Evolutionary conservation across 768 basidiomycete genomes (phyloP).

Genomic region (Galerina marginata): DNA sequence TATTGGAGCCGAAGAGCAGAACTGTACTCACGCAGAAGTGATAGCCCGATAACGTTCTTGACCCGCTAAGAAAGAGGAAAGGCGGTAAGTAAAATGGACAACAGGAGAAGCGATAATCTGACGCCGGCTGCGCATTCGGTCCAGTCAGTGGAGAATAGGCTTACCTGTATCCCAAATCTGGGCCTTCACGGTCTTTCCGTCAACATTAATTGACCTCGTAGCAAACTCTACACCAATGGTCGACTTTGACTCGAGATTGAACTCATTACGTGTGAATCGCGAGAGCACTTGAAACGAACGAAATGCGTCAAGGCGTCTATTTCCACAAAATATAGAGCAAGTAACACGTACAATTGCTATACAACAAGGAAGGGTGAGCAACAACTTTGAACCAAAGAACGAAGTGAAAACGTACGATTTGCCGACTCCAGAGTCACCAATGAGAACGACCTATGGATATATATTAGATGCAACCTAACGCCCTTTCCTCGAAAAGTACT

Average conservation of each 20-base stretch:
- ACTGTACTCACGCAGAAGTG: slow-evolving; percentile 83
- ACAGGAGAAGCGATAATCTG: neutral
- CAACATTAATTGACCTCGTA: slow-evolving; percentile 93
- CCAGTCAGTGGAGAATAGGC: slow-evolving; percentile 32
- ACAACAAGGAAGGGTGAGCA: slow-evolving; percentile 12
- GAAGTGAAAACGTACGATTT: slow-evolving; percentile 83
- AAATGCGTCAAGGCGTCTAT: slow-evolving; percentile 2
- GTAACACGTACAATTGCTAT: slow-evolving; percentile 65
- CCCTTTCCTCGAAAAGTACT: neutral
- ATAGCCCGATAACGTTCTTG: slow-evolving; percentile 98
- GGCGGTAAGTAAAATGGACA: slow-evolving; percentile 6
- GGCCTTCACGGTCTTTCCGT: slow-evolving; percentile 95
- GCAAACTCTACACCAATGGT: slow-evolving; percentile 99
- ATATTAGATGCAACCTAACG: slow-evolving; percentile 9
- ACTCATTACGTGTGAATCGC: slow-evolving; percentile 99
- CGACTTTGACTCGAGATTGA: slow-evolving; percentile 98
- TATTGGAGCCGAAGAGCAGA: neutral
- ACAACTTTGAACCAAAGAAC: neutral
- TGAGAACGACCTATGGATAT: slow-evolving; percentile 83
- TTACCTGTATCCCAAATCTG: slow-evolving; percentile 99
- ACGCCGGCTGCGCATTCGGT: slow-evolving; percentile 14
- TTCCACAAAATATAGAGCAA: neutral
- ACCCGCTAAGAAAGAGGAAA: slow-evolving; percentile 63
- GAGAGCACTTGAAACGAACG: slow-evolving; percentile 78
- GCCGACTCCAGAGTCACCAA: slow-evolving; percentile 98